Conservation (phyloP, 176 grass and related monocot species). For the Phragmites australis region DNA sequence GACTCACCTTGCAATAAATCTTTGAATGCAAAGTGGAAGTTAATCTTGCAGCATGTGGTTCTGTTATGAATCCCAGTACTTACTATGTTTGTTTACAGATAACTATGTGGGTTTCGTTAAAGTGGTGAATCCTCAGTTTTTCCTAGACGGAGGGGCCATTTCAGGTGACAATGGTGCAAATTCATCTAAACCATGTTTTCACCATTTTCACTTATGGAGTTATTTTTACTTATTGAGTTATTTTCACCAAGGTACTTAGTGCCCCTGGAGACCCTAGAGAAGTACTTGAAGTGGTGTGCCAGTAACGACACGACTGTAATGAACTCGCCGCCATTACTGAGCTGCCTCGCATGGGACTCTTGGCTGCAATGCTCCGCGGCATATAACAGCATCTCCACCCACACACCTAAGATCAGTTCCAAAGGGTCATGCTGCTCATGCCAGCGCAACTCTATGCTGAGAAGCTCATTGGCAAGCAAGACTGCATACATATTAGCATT, state of each 20-base stretch:
- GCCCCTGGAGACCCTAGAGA: conserved; percentile 10
- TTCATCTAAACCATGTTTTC: conserved; percentile 21
- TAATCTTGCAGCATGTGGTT: conserved; percentile 2
- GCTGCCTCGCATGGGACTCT: conserved; percentile 46
- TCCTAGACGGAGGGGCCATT: neutral
- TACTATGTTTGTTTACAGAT: conserved; percentile 6
- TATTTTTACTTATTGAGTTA: neutral
- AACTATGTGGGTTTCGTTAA: neutral
- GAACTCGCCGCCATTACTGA: conserved; percentile 38
- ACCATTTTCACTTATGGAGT: neutral
- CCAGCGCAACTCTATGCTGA: conserved; percentile 26
- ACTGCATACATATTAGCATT: conserved; percentile 24
- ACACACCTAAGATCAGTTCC: conserved; percentile 40
- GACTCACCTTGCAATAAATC: conserved; percentile 8
- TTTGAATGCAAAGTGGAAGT: neutral
- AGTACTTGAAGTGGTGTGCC: conserved; percentile 38
- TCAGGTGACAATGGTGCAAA: neutral
- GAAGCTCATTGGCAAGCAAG: conserved; percentile 4
- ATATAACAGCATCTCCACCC: conserved; percentile 38
- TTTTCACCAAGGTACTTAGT: neutral
- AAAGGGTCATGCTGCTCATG: conserved; percentile 25
- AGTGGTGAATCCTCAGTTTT: conserved; percentile 3
- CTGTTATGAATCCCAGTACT: conserved; percentile 11
- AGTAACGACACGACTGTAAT: conserved; percentile 37
- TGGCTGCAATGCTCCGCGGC: conserved; percentile 34